These are phyloP conservation scores for Calamus simplicifolius DNA, from an alignment of 176 grass and related monocot species.

Conservation along the genomic window DNA sequence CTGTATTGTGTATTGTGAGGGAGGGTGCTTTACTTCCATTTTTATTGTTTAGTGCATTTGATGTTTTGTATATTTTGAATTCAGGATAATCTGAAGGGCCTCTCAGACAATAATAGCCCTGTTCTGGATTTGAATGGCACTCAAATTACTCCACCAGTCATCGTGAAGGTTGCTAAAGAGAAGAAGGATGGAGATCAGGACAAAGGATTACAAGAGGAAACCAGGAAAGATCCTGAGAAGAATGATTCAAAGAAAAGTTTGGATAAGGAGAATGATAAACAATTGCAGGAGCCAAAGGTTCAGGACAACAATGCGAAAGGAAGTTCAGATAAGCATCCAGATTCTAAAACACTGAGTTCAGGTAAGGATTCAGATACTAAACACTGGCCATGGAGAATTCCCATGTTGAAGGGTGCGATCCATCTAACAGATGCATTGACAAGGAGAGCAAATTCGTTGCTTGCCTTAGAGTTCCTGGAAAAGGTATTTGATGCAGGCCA, in stretches of 20 bases:
- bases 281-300: conserved; percentile 4
- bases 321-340: conserved; percentile 8
- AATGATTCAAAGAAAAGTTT: conserved; percentile 26
- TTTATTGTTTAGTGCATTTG: too few relatives aligned
- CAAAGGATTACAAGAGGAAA: conserved; percentile 9
- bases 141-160: conserved; percentile 14
- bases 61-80: conserved; percentile 1
- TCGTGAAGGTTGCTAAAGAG: conserved; percentile 15
- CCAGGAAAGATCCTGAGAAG: conserved; percentile 20
- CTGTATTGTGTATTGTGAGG: too few relatives aligned
- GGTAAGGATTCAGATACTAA: conserved; percentile 5
- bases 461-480: conserved; percentile 83
- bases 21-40: too few relatives aligned
- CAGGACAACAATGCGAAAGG: conserved; percentile 3
- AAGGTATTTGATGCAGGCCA: conserved; percentile 38
- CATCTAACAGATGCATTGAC: conserved; percentile 60
- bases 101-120: conserved; percentile 7
- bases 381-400: not conserved
- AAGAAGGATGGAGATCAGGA: not conserved
- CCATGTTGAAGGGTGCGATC: conserved; percentile 55
- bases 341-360: conserved; percentile 12
- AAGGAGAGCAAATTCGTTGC: conserved; percentile 56
- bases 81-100: conserved; percentile 16
- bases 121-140: conserved; percentile 6
- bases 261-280: conserved; percentile 21